A percentile compares a stretch with the other conserved stretches of the same genome.
Evolutionary conservation across 2,329 filamentous ascomycete species (phyloP).

Genomic region (Talaromyces amestolkiae): DNA sequence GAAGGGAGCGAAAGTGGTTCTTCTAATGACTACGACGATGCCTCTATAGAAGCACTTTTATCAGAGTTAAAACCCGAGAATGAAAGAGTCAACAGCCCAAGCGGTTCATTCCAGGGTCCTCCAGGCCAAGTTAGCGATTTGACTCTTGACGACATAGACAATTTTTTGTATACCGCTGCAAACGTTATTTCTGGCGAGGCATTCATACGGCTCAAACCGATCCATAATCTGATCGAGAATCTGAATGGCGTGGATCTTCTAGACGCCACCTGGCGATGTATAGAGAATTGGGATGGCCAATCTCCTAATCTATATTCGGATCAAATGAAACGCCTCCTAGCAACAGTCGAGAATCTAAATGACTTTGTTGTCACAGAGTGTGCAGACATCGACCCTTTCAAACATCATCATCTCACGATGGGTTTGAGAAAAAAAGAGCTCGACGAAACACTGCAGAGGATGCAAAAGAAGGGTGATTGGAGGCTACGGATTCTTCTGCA

Average conservation of each 20-base stretch:
- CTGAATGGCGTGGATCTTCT: slow-evolving; percentile 10
- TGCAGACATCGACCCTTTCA: neutral
- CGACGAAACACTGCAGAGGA: slow-evolving; percentile 4
- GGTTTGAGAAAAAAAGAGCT: slow-evolving; percentile 9
- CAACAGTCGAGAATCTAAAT: neutral
- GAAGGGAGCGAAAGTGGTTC: slow-evolving; percentile 3
- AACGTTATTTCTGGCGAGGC: slow-evolving; percentile 4
- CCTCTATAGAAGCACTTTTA: neutral
- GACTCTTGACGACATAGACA: slow-evolving; percentile 1
- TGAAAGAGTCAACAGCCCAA: neutral
- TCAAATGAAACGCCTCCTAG: neutral
- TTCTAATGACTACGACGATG: neutral
- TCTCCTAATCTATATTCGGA: neutral
- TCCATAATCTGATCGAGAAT: neutral
- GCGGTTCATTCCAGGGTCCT: neutral
- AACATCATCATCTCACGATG: slow-evolving; percentile 14
- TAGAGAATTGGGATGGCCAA: slow-evolving; percentile 9
- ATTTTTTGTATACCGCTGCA: slow-evolving; percentile 1
- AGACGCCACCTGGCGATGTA: slow-evolving; percentile 14
- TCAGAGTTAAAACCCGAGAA: neutral
- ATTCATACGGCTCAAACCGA: neutral
- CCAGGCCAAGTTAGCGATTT: slow-evolving; percentile 5
- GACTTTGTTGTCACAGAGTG: neutral
- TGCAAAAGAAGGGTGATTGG: slow-evolving; percentile 8
- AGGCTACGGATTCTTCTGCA: neutral